phyloP scores from a whole-genome alignment of 371 early-diverging fungal species.

The Mucor indicus region DNA sequence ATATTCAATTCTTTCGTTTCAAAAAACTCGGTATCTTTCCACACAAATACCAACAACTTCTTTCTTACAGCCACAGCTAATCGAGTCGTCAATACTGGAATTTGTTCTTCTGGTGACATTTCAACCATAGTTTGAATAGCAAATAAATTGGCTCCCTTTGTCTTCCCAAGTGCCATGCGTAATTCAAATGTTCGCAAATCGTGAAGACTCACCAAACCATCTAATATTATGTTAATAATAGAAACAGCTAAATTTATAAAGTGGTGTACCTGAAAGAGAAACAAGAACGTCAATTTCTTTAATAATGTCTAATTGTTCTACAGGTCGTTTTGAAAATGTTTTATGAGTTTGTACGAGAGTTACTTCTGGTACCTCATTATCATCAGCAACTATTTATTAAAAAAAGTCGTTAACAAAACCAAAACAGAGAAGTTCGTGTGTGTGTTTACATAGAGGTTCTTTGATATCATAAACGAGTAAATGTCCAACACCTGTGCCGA shows the following conservation, averaged over 20 bases:
- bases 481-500: conserved; percentile 71
- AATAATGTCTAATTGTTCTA: conserved; percentile 77
- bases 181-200: conserved; percentile 70
- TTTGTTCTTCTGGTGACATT: conserved; percentile 52
- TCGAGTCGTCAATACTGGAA: conserved; percentile 73
- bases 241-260: neutral
- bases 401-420: neutral
- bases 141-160: conserved; percentile 73
- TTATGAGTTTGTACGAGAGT: conserved; percentile 66
- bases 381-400: conserved; percentile 39
- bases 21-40: conserved; percentile 75
- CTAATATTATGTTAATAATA: conserved; percentile 23
- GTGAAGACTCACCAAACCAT: conserved; percentile 72
- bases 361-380: conserved; percentile 50
- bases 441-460: conserved; percentile 56
- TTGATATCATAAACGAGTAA: conserved; percentile 68
- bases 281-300: conserved; percentile 77
- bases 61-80: conserved; percentile 73
- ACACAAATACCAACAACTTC: conserved; percentile 69
- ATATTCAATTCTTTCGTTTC: conserved; percentile 62
- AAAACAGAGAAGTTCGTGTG: neutral
- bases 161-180: conserved; percentile 64
- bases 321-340: conserved; percentile 66
- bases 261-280: conserved; percentile 60
- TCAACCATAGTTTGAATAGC: conserved; percentile 75